Percentiles rank a stretch among this genome's conserved stretches.
These are phyloP conservation scores for Solanum chacoense DNA, from an alignment of 305 asterid genomes.

Conservation along the genomic window DNA sequence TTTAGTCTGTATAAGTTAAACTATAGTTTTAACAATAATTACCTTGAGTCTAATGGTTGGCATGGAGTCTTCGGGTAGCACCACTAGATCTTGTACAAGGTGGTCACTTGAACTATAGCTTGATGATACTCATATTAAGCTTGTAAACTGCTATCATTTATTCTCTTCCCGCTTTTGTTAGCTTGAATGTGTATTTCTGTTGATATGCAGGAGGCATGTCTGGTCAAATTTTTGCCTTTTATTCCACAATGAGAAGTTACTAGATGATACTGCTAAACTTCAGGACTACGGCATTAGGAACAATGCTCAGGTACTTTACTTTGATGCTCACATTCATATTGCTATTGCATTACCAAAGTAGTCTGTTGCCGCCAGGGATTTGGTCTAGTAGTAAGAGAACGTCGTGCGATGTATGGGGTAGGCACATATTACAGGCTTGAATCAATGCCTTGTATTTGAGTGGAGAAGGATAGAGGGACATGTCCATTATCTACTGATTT, in stretches of 20 bases:
- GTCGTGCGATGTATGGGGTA: not conserved
- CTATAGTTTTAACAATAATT: not conserved
- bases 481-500: not conserved
- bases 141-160: not conserved
- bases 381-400: not conserved
- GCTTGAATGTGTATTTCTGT: not conserved
- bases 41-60: not conserved
- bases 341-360: not conserved
- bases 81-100: too few relatives aligned
- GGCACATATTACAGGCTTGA: not conserved
- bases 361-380: not conserved
- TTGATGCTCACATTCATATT: not conserved
- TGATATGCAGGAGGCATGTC: constrained; percentile 44
- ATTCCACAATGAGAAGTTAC: constrained; percentile 59
- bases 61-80: not conserved
- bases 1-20: not conserved
- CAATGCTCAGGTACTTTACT: constrained; percentile 59
- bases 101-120: not conserved
- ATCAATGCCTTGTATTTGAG: not conserved
- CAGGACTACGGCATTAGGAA: constrained; percentile 55
- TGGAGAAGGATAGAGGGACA: not conserved
- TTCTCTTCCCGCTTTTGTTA: not conserved
- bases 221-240: constrained; percentile 71
- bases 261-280: constrained; percentile 47
- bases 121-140: not conserved